A percentile compares a stretch with the other conserved stretches of the same genome.
Conservation (phyloP, 2,329 filamentous ascomycete genomes). For the Cadophora luteo-olivacea region DNA sequence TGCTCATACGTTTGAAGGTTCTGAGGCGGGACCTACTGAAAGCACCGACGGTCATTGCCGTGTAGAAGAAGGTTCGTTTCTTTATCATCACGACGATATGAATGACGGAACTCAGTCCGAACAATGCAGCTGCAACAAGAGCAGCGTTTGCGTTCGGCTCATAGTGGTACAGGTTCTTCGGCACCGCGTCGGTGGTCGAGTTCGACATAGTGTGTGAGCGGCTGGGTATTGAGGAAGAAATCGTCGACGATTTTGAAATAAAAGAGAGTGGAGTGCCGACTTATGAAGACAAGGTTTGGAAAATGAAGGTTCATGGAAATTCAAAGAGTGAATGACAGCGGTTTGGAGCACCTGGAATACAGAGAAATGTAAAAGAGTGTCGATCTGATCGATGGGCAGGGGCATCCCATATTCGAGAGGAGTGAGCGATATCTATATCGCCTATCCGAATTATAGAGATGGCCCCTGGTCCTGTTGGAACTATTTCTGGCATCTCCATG, state of each 20-base stretch:
- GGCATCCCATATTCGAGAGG: background rate
- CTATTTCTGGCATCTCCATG: background rate
- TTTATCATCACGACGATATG: background rate
- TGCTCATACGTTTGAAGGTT: background rate
- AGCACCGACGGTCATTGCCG: background rate
- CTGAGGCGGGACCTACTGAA: background rate
- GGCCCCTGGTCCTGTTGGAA: background rate
- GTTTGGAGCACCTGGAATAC: no score
- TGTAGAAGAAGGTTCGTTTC: background rate
- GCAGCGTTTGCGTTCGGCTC: background rate
- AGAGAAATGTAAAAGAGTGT: background rate
- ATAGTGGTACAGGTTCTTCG: background rate
- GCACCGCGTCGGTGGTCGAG: background rate
- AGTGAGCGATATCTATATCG: background rate
- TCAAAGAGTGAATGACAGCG: no score
- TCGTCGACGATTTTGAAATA: background rate
- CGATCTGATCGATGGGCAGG: background rate
- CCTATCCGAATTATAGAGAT: background rate
- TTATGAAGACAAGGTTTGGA: no score
- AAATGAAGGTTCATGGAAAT: no score
- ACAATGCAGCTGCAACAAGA: background rate
- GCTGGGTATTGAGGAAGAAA: background rate
- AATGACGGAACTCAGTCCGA: background rate
- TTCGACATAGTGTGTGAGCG: background rate
- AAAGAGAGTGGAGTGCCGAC: background rate